Conservation (phyloP, 2,329 filamentous ascomycete genomes). For the Epichloe bromicola region DNA sequence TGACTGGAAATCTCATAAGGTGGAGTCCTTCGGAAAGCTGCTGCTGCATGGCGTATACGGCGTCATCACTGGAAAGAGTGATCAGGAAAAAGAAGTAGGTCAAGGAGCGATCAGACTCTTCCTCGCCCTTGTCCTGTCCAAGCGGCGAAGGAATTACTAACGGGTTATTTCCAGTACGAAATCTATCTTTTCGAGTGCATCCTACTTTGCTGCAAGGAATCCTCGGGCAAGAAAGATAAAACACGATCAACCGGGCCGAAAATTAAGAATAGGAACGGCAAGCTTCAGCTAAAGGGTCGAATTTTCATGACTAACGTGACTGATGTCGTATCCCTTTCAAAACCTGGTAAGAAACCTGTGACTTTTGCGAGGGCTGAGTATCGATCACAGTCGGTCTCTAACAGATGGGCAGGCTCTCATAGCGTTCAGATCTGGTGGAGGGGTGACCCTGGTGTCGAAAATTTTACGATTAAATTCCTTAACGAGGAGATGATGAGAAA, state of each 20-base stretch:
- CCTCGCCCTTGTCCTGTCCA: constrained; percentile 2
- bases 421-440: constrained; percentile 98
- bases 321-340: constrained; percentile 76
- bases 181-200: constrained; percentile 97
- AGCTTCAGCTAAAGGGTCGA: constrained; percentile 85
- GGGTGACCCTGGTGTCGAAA: constrained; percentile 87
- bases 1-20: constrained; percentile 89
- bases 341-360: constrained; percentile 53
- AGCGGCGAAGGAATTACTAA: constrained; percentile 1
- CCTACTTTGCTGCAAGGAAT: constrained; percentile 90
- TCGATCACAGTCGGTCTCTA: constrained; percentile 11
- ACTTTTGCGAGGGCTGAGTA: constrained; percentile 47
- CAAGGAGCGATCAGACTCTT: neutral
- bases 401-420: constrained; percentile 56
- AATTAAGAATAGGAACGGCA: constrained; percentile 52
- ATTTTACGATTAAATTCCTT: constrained; percentile 86
- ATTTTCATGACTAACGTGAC: constrained; percentile 99
- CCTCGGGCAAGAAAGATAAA: constrained; percentile 63
- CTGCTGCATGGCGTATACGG: constrained; percentile 83
- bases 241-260: constrained; percentile 44
- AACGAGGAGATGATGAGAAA: constrained; percentile 90
- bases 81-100: constrained; percentile 76
- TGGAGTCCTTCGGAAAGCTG: constrained; percentile 83
- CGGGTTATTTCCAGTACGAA: constrained; percentile 55
- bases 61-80: constrained; percentile 78